These are phyloP conservation scores for Fusarium dimerum DNA, from an alignment of 2,329 filamentous ascomycete species.

Conservation along the genomic window DNA sequence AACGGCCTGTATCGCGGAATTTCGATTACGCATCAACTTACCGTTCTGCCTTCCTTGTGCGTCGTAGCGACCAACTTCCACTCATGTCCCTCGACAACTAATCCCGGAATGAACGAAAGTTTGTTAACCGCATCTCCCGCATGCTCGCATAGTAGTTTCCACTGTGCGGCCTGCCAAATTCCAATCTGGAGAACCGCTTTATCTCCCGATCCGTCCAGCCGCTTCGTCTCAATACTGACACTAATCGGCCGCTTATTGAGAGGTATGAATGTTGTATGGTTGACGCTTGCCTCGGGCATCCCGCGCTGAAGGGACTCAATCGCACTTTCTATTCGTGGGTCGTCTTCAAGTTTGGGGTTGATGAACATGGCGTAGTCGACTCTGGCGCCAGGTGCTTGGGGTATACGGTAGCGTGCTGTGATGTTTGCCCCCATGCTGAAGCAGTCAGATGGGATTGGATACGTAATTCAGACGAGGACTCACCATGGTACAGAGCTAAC, in stretches of 20 bases:
- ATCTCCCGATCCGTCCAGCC: not conserved
- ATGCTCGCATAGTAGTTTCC: not conserved
- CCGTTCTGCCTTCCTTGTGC: not conserved
- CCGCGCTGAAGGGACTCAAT: not conserved
- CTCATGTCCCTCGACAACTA: slow-evolving; percentile 3
- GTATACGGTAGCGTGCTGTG: not conserved
- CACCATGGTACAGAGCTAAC: not conserved
- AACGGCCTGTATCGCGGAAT: not conserved
- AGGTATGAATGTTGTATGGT: slow-evolving; percentile 5
- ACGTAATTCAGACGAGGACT: not conserved
- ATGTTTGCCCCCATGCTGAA: slow-evolving; percentile 8
- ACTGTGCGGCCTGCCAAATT: slow-evolving; percentile 7
- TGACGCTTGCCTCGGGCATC: not conserved
- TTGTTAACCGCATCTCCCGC: slow-evolving; percentile 1
- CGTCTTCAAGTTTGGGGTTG: not conserved
- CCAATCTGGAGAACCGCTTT: slow-evolving; percentile 4
- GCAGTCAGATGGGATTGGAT: not conserved
- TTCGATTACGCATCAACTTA: not conserved
- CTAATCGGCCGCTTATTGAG: not conserved
- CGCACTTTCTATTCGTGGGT: not conserved
- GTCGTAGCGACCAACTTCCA: slow-evolving; percentile 8
- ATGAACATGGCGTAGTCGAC: slow-evolving; percentile 5
- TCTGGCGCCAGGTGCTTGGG: not conserved
- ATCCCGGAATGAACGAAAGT: slow-evolving; percentile 2
- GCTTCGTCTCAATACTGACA: slow-evolving; percentile 9